phyloP scores from a whole-genome alignment of 129 eudicot species.

The Glebionis coronaria region DNA sequence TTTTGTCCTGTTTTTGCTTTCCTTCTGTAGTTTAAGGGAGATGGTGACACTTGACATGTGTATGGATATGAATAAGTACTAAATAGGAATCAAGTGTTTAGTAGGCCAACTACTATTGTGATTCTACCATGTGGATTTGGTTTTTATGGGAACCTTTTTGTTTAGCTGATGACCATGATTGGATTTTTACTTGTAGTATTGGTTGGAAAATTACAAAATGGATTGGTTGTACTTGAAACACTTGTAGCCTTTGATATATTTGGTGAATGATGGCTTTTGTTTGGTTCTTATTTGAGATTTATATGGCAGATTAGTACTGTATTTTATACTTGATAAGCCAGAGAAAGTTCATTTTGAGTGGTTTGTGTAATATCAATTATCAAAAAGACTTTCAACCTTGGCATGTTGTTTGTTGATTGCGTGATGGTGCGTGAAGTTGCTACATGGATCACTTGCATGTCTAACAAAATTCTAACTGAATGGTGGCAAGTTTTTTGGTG shows the following conservation, averaged over 20 bases:
- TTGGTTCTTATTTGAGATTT: not conserved
- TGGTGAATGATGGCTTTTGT: not conserved
- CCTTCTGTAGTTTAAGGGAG: not conserved
- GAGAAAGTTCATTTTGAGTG: not conserved
- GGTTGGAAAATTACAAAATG: not conserved
- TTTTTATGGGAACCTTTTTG: conserved; percentile 8
- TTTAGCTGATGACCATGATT: not conserved
- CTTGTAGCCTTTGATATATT: no score
- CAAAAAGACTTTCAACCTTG: no score
- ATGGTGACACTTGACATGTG: conserved; percentile 1
- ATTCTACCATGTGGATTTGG: conserved; percentile 18
- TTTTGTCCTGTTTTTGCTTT: no score
- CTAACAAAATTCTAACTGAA: no score
- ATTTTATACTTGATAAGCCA: not conserved
- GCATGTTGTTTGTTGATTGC: no score
- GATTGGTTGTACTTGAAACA: no score
- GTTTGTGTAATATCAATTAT: no score
- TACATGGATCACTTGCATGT: no score
- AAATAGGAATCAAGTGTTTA: conserved; percentile 12
- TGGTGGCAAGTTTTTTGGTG: no score
- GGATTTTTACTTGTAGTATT: not conserved
- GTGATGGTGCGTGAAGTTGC: no score
- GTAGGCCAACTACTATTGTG: conserved; percentile 21
- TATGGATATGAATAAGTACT: conserved; percentile 8
- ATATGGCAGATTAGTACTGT: not conserved